A percentile compares a stretch with the other conserved stretches of the same genome.
These are phyloP conservation scores for Alternaria hordeiaustralica DNA, from an alignment of 2,329 filamentous ascomycete genomes.

Conservation along the genomic window DNA sequence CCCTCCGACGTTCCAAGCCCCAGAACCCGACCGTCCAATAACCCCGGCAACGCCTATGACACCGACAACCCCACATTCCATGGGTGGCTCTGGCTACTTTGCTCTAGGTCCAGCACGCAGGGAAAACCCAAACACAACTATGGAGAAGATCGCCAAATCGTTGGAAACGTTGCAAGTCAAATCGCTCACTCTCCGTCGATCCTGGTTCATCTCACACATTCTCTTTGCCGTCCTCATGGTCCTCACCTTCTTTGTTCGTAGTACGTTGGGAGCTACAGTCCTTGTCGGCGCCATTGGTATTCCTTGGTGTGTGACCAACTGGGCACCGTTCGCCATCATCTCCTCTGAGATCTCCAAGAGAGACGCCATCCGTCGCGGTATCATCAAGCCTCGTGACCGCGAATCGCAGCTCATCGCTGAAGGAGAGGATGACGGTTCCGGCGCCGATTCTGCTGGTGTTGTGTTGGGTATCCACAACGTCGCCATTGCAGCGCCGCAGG, in stretches of 20 bases:
- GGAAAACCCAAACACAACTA: conserved; percentile 26
- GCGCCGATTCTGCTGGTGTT: conserved; percentile 81
- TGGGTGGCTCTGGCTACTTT: conserved; percentile 45
- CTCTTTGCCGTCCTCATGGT: conserved; percentile 84
- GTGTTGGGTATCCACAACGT: conserved; percentile 97
- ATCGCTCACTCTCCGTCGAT: conserved; percentile 82
- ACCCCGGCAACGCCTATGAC: conserved; percentile 51
- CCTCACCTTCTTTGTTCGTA: conserved; percentile 78
- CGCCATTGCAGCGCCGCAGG: conserved; percentile 88
- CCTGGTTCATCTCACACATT: conserved; percentile 86
- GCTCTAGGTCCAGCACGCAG: conserved; percentile 32
- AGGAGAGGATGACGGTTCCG: conserved; percentile 61
- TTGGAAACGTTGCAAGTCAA: conserved; percentile 75
- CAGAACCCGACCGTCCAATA: conserved; percentile 46
- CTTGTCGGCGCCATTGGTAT: conserved; percentile 84
- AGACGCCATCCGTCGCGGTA: conserved; percentile 68
- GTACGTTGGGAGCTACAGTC: conserved; percentile 73
- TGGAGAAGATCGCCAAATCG: conserved; percentile 39
- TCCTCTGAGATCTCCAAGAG: conserved; percentile 87
- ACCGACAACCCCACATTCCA: conserved; percentile 40
- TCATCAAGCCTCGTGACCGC: conserved; percentile 50
- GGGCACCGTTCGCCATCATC: conserved; percentile 96
- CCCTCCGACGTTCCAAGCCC: conserved; percentile 73
- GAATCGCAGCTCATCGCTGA: conserved; percentile 50
- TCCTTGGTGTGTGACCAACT: conserved; percentile 90